Conservation (phyloP, 1,139 yeast species). For the Magnusiomyces fungicola region DNA sequence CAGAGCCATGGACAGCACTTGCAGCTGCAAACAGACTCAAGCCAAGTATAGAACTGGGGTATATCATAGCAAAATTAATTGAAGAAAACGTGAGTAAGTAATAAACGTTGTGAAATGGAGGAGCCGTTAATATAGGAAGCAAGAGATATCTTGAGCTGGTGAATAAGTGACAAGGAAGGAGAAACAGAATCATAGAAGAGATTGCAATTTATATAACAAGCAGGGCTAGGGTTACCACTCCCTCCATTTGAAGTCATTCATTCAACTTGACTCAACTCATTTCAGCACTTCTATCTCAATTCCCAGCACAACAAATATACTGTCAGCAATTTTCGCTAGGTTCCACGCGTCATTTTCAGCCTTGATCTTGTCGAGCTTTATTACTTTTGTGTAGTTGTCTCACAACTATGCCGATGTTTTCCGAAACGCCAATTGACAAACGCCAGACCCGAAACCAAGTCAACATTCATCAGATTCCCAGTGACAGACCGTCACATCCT, state of each 20-base stretch:
- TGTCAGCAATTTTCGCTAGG: no score
- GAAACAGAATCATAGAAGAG: not conserved
- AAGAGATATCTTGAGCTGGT: no score
- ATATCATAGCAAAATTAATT: conserved; percentile 4
- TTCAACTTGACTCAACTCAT: no score
- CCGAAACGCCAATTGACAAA: conserved; percentile 7
- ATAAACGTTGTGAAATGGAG: no score
- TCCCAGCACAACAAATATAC: no score
- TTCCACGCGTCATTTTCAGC: no score
- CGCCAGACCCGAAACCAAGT: not conserved
- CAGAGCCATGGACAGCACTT: not conserved
- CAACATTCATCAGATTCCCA: not conserved
- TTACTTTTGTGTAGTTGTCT: no score
- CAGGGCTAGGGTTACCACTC: conserved; percentile 2
- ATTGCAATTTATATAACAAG: conserved; percentile 3
- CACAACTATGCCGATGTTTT: conserved; percentile 10
- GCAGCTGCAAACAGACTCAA: not conserved
- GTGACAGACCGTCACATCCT: not conserved
- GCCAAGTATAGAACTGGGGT: not conserved
- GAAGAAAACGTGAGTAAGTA: no score
- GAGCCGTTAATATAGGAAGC: no score
- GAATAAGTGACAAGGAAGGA: not conserved
- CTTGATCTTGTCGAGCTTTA: no score
- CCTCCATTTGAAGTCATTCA: conserved; percentile 6
- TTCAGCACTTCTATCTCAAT: no score